phyloP scores from a whole-genome alignment of 2,329 filamentous ascomycete genomes.

The Stemphylium beticola region DNA sequence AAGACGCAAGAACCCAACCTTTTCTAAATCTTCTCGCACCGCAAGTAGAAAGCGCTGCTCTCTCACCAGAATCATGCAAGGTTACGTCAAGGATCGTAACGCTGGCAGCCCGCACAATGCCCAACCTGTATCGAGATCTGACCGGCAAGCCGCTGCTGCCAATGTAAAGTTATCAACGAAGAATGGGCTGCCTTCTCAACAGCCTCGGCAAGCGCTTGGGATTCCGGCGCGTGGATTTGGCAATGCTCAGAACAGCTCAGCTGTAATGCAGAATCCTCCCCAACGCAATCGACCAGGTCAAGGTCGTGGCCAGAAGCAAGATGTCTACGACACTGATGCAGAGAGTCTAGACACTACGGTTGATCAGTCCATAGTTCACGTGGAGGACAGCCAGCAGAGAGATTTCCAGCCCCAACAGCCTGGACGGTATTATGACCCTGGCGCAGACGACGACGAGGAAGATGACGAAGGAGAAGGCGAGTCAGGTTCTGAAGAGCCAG shows the following conservation, averaged over 20 bases:
- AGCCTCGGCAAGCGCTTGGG: slow-evolving; percentile 12
- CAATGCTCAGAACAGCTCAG: slow-evolving; percentile 19
- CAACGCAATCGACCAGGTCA: slow-evolving; percentile 22
- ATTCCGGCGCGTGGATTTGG: slow-evolving; percentile 13
- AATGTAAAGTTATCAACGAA: slow-evolving; percentile 29
- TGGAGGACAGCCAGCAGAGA: slow-evolving; percentile 22
- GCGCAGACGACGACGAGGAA: slow-evolving; percentile 12
- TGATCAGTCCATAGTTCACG: slow-evolving; percentile 27
- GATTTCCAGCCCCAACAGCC: slow-evolving; percentile 13
- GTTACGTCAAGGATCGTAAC: slow-evolving; percentile 26
- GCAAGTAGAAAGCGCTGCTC: background rate
- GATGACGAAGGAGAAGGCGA: slow-evolving; percentile 7
- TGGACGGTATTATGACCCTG: slow-evolving; percentile 12
- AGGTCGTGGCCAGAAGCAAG: slow-evolving; percentile 20
- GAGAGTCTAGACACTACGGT: slow-evolving; percentile 47
- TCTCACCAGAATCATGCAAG: slow-evolving; percentile 20
- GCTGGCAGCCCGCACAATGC: slow-evolving; percentile 24
- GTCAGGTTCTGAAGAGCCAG: background rate
- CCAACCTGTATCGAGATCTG: slow-evolving; percentile 15
- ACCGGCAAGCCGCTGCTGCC: slow-evolving; percentile 26
- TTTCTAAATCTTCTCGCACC: background rate
- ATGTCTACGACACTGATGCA: slow-evolving; percentile 47
- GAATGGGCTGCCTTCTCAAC: slow-evolving; percentile 14
- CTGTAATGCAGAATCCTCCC: slow-evolving; percentile 18
- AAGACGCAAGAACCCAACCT: slow-evolving; percentile 7